Percentiles rank a stretch among this genome's conserved stretches.
Conservation (phyloP, 495 filamentous ascomycete genomes). For the Aspergillus avenaceus region DNA sequence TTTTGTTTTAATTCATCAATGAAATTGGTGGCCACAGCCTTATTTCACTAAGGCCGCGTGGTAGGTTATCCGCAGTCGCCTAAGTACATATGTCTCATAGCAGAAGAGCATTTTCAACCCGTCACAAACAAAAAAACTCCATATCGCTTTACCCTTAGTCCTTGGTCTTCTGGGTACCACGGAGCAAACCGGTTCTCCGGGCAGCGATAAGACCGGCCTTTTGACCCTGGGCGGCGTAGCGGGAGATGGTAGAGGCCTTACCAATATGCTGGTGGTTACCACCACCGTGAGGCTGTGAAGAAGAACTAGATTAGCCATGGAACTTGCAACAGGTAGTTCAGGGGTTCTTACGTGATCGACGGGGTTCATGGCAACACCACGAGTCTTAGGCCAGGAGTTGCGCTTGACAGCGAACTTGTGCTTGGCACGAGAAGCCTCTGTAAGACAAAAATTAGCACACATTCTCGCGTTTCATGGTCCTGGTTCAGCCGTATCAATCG, state of each 20-base stretch:
- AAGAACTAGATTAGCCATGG: background rate
- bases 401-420: constrained; percentile 99
- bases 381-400: constrained; percentile 99
- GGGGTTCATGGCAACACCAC: constrained; percentile 99
- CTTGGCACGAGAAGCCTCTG: constrained; percentile 92
- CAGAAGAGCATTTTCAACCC: constrained; percentile 49
- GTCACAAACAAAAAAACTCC: constrained; percentile 46
- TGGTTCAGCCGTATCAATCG: too few species aligned
- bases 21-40: constrained; percentile 43
- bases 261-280: constrained; percentile 99
- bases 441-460: constrained; percentile 10
- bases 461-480: background rate
- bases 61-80: constrained; percentile 44
- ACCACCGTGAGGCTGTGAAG: constrained; percentile 87
- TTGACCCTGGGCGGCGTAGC: constrained; percentile 96
- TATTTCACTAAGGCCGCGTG: constrained; percentile 44
- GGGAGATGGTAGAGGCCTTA: constrained; percentile 98
- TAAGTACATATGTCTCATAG: constrained; percentile 51
- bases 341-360: constrained; percentile 80
- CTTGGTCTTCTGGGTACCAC: constrained; percentile 99
- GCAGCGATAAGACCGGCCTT: constrained; percentile 99
- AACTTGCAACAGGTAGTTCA: background rate
- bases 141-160: constrained; percentile 51
- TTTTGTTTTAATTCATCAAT: constrained; percentile 31
- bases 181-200: constrained; percentile 95